Evolutionary conservation across 768 basidiomycete species (phyloP), one percentile per base, ranked within the genome.

Genomic region (Mycena vitilis): DNA sequence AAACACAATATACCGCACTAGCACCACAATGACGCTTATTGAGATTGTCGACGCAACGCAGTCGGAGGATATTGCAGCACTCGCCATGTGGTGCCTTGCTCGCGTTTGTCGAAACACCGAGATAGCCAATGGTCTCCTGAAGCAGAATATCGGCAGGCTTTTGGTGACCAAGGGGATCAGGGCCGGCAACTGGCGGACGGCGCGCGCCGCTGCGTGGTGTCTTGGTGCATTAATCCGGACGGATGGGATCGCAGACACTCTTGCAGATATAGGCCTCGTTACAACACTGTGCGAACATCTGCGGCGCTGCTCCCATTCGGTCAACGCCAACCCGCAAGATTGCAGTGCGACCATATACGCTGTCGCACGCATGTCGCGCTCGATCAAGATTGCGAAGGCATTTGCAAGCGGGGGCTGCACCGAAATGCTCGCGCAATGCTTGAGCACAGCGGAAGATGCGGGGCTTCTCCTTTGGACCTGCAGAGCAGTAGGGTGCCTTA

Each of bases 1-100:
- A 40, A 76, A 78, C 59, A 73, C 70, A 20, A 74, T 76, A 10
- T 74, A 72, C 53, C 73, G 77, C n/a, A 78, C 75, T 8, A 72
- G 68, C 53, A 76, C 72, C 10, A 47, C 71, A 1, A 30, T 56
- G 9, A 76, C 75, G 1, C 58, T 77, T 15, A 73, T 75, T 30
- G 70, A 74, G 54, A 71, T 77, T 18, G 57, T 75, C 38, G 68
- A 72, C 36, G 65, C 74, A 3, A 49, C 75, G 12, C 54, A 62
- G 15, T 73, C 73, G 1, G 68, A 72, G 30, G 70, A 74, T 12
- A 67, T 76, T 38, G 67, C 70, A 0, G 60, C 69, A 6, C 68
- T 76, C 20, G 62, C 75, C 5, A 42, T 73, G 20, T 76, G 75
- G 75, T 75, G 75, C 63, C 65, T 78, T 16, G 52, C 63, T 25